Conservation (phyloP, 257 asterid species). For the Plantago major region DNA sequence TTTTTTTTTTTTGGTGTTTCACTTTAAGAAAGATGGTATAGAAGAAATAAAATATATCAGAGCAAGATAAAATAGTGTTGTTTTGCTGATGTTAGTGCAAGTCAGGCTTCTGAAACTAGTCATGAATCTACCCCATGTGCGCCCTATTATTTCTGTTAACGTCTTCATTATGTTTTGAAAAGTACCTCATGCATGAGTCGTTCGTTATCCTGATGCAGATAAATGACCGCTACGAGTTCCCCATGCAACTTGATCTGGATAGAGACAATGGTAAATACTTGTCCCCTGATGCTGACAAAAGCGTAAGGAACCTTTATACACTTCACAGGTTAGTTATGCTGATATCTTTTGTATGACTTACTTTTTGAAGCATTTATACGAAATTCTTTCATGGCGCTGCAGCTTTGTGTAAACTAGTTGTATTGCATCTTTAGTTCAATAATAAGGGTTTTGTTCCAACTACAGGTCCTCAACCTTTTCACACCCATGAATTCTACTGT, state of each 20-base stretch:
- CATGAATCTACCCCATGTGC: background rate
- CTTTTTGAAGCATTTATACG: too few relatives aligned
- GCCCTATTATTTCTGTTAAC: background rate
- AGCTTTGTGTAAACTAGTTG: too few relatives aligned
- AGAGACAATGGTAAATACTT: conserved; percentile 60
- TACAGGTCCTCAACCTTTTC: too few relatives aligned
- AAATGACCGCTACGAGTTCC: conserved; percentile 70
- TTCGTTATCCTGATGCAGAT: conserved; percentile 33
- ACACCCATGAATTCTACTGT: background rate
- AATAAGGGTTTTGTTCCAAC: too few relatives aligned
- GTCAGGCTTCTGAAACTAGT: conserved; percentile 4
- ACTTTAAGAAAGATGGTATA: too few relatives aligned
- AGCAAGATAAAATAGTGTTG: too few relatives aligned
- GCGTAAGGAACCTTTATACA: conserved; percentile 54
- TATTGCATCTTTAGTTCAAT: too few relatives aligned
- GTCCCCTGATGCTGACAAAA: conserved; percentile 67
- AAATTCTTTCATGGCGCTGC: too few relatives aligned
- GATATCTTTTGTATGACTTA: too few relatives aligned
- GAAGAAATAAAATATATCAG: too few relatives aligned
- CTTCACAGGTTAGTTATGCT: conserved; percentile 45
- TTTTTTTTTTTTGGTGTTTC: too few relatives aligned
- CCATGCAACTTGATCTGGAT: conserved; percentile 64
- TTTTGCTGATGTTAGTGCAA: background rate
- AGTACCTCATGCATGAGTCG: background rate
- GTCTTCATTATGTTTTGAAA: conserved; percentile 1